Evolutionary conservation across 345 rosid genomes (phyloP).

Genomic region (Luvunga scandens): DNA sequence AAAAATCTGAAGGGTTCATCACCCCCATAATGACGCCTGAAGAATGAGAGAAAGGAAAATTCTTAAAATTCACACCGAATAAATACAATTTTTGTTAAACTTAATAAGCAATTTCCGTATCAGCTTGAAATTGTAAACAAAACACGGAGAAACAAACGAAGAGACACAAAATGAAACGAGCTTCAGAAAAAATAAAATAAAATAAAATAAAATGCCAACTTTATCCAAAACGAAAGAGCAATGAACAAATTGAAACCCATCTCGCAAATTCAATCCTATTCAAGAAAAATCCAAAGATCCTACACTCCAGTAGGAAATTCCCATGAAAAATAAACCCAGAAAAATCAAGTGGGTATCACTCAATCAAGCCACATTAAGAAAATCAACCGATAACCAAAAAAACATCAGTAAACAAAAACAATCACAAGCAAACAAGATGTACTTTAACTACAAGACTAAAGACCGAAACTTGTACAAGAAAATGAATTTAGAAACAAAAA

Average conservation of each 20-base stretch:
- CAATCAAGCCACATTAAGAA: slow-evolving; percentile 33
- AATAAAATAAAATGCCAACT: not conserved
- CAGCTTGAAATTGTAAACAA: not conserved
- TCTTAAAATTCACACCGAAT: no score
- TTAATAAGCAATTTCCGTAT: no score
- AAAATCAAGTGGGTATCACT: slow-evolving; percentile 2
- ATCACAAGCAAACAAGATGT: not conserved
- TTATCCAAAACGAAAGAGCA: not conserved
- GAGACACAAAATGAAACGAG: not conserved
- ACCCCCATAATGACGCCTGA: no score
- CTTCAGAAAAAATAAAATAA: not conserved
- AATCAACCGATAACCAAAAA: not conserved
- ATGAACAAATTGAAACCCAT: not conserved
- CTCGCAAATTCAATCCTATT: slow-evolving; percentile 1
- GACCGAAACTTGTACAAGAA: not conserved
- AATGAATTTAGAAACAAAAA: not conserved
- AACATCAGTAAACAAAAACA: not conserved
- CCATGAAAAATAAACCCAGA: slow-evolving; percentile 8
- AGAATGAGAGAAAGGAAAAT: no score
- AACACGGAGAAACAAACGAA: not conserved
- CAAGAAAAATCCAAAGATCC: slow-evolving; percentile 29
- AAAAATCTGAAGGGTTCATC: not conserved
- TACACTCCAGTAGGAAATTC: slow-evolving; percentile 14
- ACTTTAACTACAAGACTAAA: not conserved
- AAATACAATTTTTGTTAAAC: no score